Base-by-base conservation (phyloP, 306 rosid species). In the Biancaea sappan region DNA sequence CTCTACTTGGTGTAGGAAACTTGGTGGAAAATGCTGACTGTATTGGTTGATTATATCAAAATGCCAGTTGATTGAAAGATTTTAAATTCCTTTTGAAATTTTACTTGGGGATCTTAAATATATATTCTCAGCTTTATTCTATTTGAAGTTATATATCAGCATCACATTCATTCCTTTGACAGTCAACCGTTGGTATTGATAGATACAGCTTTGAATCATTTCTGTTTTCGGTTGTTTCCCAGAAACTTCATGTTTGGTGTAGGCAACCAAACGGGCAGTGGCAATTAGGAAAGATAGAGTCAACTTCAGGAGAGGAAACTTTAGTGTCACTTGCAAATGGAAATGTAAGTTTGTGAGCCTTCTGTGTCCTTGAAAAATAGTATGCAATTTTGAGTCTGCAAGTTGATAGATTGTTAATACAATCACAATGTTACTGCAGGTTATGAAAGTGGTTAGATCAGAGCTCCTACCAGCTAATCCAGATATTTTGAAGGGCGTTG, bases 221-320 rank as follows among this genome's bases (percentile, higher is more conserved):
- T 63, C 59, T 35, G 37, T 28, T 47, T 37, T 67, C 63, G 71
- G 71, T 77, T 79, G 67, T 71, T 79, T 43, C 71, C 75, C 91
- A 95, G 99, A 95, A 88, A 80, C 97, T 92, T 66, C 82, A 72
- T 71, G 96, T 95, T 52, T 92, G 99, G 99, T 88, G 98, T 87
- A 83, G 79, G 79, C 92, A 80, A 54, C 83, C 88, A 65, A 86
- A 83, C 74, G 87, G 95, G 57, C 84, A 66, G 56, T 90, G 96
- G 96, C 90, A 84, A 69, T 79, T 80, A 3, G 98, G 96, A 67
- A 86, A 29, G 1, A 76, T 95, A 79, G 84, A 76, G 65, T 87
- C 99, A 76, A 83, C 82, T 38, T 72, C 83, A 2, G 93, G 91
- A 70, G 90, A 84, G 41, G 84, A 73, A 21, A 92, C 90, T 43